A percentile compares a stretch with the other conserved stretches of the same genome.
Conservation (phyloP, 23 red algal species). For the Gracilaria vermiculophylla region DNA sequence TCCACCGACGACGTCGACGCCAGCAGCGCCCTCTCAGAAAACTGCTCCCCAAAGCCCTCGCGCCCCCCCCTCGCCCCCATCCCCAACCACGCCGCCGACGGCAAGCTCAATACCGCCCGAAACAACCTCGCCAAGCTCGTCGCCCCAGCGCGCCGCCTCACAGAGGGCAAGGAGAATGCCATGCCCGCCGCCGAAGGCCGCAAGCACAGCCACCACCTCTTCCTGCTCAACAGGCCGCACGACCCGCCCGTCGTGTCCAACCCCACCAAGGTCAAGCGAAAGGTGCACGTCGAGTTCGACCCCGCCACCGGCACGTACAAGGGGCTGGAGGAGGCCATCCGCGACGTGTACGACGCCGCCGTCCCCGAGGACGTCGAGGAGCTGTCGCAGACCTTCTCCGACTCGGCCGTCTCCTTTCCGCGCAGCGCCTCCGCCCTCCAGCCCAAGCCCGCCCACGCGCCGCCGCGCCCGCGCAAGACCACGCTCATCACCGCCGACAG, state of each 20-base stretch:
- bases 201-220: background rate
- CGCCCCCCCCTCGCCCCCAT: slow-evolving; percentile 6
- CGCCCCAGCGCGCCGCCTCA: slow-evolving; percentile 22
- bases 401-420: background rate
- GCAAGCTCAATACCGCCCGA: background rate
- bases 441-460: background rate
- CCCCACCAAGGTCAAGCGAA: slow-evolving; percentile 65
- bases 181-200: background rate
- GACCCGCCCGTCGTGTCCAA: slow-evolving; percentile 47
- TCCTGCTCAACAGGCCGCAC: slow-evolving; percentile 15
- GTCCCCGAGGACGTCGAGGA: slow-evolving; percentile 38
- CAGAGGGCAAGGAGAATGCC: slow-evolving; percentile 35
- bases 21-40: background rate
- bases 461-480: background rate
- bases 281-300: slow-evolving; percentile 81
- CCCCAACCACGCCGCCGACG: background rate
- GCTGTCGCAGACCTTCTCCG: slow-evolving; percentile 30
- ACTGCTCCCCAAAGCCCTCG: background rate
- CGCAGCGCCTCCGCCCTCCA: background rate
- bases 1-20: background rate
- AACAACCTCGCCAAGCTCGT: slow-evolving; percentile 45
- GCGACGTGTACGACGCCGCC: slow-evolving; percentile 52
- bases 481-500: background rate
- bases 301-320: slow-evolving; percentile 65
- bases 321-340: slow-evolving; percentile 71